phyloP scores from a whole-genome alignment of 768 basidiomycete species.

The Trametopsis cervina region DNA sequence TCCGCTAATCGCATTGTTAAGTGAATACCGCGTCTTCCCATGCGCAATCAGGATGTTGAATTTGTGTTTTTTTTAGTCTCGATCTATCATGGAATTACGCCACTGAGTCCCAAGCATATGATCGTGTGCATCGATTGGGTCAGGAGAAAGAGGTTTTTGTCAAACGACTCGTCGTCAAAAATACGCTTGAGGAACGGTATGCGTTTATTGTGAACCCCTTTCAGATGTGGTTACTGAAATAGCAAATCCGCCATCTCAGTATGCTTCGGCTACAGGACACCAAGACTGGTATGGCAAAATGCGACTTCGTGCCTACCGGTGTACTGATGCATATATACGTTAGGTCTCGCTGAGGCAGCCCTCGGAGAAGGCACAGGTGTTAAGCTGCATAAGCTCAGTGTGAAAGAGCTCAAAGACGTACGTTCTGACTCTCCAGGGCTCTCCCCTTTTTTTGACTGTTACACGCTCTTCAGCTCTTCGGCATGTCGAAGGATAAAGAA shows the following conservation, averaged over 20 bases:
- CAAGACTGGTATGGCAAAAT: conserved; percentile 41
- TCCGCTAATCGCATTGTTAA: conserved; percentile 65
- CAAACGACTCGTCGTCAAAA: conserved; percentile 56
- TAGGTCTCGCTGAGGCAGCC: conserved; percentile 57
- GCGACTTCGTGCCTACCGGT: neutral
- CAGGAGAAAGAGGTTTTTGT: conserved; percentile 65
- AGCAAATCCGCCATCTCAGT: too few relatives aligned
- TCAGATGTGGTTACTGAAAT: neutral
- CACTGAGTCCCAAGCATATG: conserved; percentile 58
- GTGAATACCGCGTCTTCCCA: conserved; percentile 24
- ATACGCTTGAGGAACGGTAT: conserved; percentile 73
- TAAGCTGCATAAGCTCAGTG: conserved; percentile 58
- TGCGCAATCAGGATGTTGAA: neutral
- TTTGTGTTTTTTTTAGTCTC: conserved; percentile 42
- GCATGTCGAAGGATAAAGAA: conserved; percentile 1
- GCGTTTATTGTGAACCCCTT: conserved; percentile 16
- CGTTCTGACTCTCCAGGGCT: conserved; percentile 15
- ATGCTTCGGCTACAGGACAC: conserved; percentile 67
- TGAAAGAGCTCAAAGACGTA: conserved; percentile 62
- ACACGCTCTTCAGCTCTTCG: conserved; percentile 1
- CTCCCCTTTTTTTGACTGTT: neutral
- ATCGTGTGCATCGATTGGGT: conserved; percentile 60
- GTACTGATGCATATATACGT: neutral
- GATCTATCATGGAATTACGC: conserved; percentile 74
- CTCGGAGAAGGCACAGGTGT: conserved; percentile 60